Evolutionary conservation across 2,329 filamentous ascomycete species (phyloP).

Genomic region (Eurotiales sp.): DNA sequence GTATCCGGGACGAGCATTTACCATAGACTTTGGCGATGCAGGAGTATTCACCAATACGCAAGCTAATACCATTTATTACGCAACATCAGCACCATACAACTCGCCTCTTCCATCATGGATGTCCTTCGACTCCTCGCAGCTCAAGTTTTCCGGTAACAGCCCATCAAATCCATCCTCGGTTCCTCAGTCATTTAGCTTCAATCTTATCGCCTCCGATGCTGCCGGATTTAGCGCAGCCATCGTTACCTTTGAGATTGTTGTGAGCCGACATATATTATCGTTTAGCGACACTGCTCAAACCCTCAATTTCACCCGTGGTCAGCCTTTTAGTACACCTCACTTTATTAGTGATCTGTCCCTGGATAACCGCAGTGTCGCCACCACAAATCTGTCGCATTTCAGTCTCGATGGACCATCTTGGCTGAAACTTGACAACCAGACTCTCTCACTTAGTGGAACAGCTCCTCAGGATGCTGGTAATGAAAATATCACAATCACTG

Average conservation of each 20-base stretch:
- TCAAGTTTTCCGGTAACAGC: constrained; percentile 69
- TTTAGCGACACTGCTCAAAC: constrained; percentile 57
- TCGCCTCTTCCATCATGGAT: constrained; percentile 86
- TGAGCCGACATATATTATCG: constrained; percentile 66
- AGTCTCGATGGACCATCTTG: constrained; percentile 61
- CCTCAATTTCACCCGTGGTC: constrained; percentile 56
- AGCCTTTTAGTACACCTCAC: constrained; percentile 50
- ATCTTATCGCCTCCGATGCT: constrained; percentile 73
- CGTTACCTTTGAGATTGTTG: constrained; percentile 65
- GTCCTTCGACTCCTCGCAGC: constrained; percentile 60
- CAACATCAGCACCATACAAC: constrained; percentile 64
- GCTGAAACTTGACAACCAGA: constrained; percentile 62
- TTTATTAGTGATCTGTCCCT: constrained; percentile 54
- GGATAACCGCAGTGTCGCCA: constrained; percentile 52
- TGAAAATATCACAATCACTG: constrained; percentile 59
- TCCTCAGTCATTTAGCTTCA: constrained; percentile 68
- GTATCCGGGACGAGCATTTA: constrained; percentile 50
- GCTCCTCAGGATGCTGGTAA: constrained; percentile 58
- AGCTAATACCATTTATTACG: constrained; percentile 65
- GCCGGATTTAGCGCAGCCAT: constrained; percentile 69
- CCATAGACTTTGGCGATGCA: constrained; percentile 62
- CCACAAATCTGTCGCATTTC: constrained; percentile 51
- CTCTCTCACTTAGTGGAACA: constrained; percentile 62
- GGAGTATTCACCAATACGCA: constrained; percentile 61
- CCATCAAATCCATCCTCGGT: constrained; percentile 63